Conservation (phyloP, 2,329 filamentous ascomycete species). For the Ilyonectria mors-panacis region DNA sequence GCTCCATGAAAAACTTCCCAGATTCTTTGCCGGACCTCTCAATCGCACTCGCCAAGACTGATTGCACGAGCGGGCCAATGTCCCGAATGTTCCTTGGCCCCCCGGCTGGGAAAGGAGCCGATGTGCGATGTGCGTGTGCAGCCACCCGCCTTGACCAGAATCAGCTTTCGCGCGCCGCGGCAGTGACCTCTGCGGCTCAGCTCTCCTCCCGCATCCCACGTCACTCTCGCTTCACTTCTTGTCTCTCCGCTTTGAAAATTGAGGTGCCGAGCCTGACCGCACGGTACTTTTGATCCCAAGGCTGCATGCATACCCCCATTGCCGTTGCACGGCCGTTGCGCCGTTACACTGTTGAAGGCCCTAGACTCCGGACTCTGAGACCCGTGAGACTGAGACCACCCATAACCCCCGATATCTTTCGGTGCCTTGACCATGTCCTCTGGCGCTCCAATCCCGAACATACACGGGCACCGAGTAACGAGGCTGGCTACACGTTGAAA, state of each 20-base stretch:
- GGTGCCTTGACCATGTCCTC: not conserved
- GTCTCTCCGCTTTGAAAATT: not conserved
- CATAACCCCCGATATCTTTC: slow-evolving; percentile 7
- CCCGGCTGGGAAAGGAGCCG: not conserved
- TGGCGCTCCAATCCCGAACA: not conserved
- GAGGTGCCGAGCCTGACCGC: not conserved
- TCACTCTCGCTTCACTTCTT: not conserved
- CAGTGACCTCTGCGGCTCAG: slow-evolving; percentile 6
- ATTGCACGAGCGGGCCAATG: not conserved
- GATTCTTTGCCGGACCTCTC: slow-evolving; percentile 24
- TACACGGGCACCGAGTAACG: not conserved
- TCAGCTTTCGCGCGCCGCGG: slow-evolving; percentile 15
- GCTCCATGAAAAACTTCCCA: slow-evolving; percentile 28
- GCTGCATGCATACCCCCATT: not conserved
- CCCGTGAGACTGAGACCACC: not conserved
- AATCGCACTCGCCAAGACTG: not conserved
- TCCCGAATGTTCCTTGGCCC: not conserved
- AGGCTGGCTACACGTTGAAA: not conserved
- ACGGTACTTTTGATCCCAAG: not conserved
- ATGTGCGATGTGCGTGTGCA: not conserved
- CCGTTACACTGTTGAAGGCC: slow-evolving; percentile 1
- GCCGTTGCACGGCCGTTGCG: not conserved
- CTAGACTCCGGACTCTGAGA: slow-evolving; percentile 13
- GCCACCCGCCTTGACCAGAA: slow-evolving; percentile 8
- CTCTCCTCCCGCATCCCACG: not conserved